These are phyloP conservation scores for Craspedostauros australis DNA, from an alignment of 108 stramenopile genomes.

Conservation along the genomic window DNA sequence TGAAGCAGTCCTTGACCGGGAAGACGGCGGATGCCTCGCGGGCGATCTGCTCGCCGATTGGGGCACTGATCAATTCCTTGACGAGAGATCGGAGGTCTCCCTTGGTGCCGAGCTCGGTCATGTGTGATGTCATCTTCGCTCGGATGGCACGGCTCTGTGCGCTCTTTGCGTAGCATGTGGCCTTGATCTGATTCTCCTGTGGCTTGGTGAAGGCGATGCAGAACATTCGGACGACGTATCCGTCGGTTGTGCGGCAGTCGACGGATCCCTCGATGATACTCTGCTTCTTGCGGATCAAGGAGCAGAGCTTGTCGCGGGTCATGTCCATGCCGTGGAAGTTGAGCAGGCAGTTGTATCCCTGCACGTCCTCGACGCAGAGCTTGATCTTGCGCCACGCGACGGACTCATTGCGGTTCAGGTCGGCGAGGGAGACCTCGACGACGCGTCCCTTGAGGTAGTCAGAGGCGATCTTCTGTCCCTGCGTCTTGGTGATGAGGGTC, in stretches of 20 bases:
- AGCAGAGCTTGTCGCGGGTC: constrained; percentile 99
- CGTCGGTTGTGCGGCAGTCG: constrained; percentile 98
- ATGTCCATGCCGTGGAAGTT: constrained; percentile 99
- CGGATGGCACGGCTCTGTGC: constrained; percentile 95
- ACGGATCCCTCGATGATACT: constrained; percentile 97
- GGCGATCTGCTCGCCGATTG: constrained; percentile 93
- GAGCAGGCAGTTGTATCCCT: constrained; percentile 96
- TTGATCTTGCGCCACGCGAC: constrained; percentile 96
- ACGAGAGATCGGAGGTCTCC: constrained; percentile 97
- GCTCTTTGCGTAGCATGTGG: constrained; percentile 96
- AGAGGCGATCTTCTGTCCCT: constrained; percentile 97
- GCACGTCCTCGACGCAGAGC: constrained; percentile 98
- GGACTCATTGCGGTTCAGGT: constrained; percentile 94
- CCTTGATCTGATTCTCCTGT: constrained; percentile 92
- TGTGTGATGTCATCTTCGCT: constrained; percentile 94
- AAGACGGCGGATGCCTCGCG: constrained; percentile 84
- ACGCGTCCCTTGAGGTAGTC: constrained; percentile 98
- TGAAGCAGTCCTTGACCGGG: constrained; percentile 98
- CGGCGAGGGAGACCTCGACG: constrained; percentile 95
- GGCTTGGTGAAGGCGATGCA: constrained; percentile 99
- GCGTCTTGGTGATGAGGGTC: constrained; percentile 97
- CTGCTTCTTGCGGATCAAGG: constrained; percentile 99
- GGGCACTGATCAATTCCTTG: constrained; percentile 92
- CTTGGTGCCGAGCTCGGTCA: constrained; percentile 95
- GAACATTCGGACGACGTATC: constrained; percentile 97